Base-by-base conservation (phyloP, 352 stramenopile genomes). In the Globisporangium viniferum region DNA sequence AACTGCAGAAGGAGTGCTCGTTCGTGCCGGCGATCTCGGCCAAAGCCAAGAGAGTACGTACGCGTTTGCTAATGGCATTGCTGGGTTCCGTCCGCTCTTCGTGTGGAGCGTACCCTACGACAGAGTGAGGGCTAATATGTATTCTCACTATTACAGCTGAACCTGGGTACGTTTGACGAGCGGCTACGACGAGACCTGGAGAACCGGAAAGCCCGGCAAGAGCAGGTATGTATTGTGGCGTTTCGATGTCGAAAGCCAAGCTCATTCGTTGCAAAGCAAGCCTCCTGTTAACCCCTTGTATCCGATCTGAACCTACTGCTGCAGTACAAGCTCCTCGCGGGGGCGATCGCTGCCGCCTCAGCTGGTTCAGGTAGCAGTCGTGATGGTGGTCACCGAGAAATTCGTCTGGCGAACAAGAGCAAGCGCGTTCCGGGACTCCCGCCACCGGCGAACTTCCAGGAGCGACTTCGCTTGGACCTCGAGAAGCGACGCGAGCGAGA, bases 1-100 rank as follows among this genome's bases (percentile, higher is more conserved):
- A 91, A 55, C 76, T 89, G 44, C 71, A 85, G 58, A 70, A 62
- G 2, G 71, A 89, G 36, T 93, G 75, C 65, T 81, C 81, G 66
- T 93, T 91, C 59, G 66, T 72, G 1, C 85, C 85, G 5, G 59
- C 36, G 35, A 89, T 91, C 68, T 86, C 78, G n/a, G 33, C 73
- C 56, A 54, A 73, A 72, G 77, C 81, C n/a, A 44, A 70, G 15
- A 65, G 72, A 62, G 74, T 84, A 44, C 15, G 36, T 44, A 14
- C 36, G 10, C 10, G 14, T 44, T 44, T 44, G 36, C 10, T 15
- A 3, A 44, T 44, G 36, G 18, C 36, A 44, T 44, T 44, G 36
- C 5, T 44, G 36, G 31, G 31, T 6, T 33, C 31, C 31, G 24
- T 24, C 24, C 24, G 24, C 24, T 24, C 24, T 24, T 24, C 24